Evolutionary conservation across 805 yeast species (phyloP).

Genomic region (Pichia cephalocereana): DNA sequence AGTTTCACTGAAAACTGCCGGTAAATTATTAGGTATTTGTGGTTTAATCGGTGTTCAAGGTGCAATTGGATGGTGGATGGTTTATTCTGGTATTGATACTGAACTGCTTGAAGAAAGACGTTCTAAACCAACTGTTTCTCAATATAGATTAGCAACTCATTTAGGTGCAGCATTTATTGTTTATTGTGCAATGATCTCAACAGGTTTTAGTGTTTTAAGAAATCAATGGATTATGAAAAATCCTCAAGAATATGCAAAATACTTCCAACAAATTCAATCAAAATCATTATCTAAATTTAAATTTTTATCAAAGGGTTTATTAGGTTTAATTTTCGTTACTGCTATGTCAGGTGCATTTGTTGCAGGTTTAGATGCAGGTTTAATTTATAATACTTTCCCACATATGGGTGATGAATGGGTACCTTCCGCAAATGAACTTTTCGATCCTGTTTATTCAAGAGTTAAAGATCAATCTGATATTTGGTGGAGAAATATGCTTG

Average conservation of each 20-base stretch:
- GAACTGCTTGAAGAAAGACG: slow-evolving; percentile 67
- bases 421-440: slow-evolving; percentile 71
- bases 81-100: slow-evolving; percentile 84
- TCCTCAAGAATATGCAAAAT: slow-evolving; percentile 47
- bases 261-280: slow-evolving; percentile 51
- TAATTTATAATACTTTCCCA: slow-evolving; percentile 93
- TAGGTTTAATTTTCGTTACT: slow-evolving; percentile 70
- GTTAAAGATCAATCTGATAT: slow-evolving; percentile 59
- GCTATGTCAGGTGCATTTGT: slow-evolving; percentile 98
- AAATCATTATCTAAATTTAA: slow-evolving; percentile 54
- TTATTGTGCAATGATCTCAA: slow-evolving; percentile 83
- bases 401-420: slow-evolving; percentile 83
- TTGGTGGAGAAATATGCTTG: slow-evolving; percentile 87
- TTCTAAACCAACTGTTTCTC: slow-evolving; percentile 96
- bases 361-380: slow-evolving; percentile 96
- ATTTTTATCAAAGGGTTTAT: slow-evolving; percentile 42
- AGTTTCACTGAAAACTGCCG: slow-evolving; percentile 59
- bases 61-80: slow-evolving; percentile 99
- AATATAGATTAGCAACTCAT: slow-evolving; percentile 88
- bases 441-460: slow-evolving; percentile 66
- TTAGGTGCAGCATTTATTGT: slow-evolving; percentile 85
- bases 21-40: slow-evolving; percentile 62
- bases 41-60: slow-evolving; percentile 87
- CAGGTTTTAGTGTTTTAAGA: slow-evolving; percentile 75
- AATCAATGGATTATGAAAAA: slow-evolving; percentile 61